Evolutionary conservation across 164 flowering plant genomes (phyloP).

Genomic region (Taxillus chinensis): DNA sequence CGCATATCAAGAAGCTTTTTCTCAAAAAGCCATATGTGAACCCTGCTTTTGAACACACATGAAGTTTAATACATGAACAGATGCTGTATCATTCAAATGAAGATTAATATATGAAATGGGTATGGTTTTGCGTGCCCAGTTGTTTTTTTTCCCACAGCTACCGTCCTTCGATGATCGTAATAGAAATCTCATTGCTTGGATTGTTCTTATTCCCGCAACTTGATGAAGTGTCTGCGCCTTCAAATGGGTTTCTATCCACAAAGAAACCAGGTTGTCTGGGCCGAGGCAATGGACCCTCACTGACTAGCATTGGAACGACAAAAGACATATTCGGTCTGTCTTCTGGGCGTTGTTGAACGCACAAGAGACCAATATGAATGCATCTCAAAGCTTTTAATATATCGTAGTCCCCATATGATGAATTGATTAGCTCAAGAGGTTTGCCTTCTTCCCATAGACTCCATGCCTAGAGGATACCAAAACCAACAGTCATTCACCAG

Average conservation of each 20-base stretch:
- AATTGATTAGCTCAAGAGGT: conserved; percentile 16
- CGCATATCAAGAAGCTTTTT: too few species aligned
- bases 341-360: conserved; percentile 20
- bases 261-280: conserved; percentile 19
- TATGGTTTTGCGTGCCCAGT: too few species aligned
- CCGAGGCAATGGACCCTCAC: conserved; percentile 14
- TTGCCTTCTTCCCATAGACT: conserved; percentile 22
- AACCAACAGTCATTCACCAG: too few species aligned
- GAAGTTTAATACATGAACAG: too few species aligned
- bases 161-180: conserved; percentile 12
- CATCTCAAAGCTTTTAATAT: conserved; percentile 18
- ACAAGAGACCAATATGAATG: conserved; percentile 25
- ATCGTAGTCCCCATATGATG: not conserved
- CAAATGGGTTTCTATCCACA: conserved; percentile 3
- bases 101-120: too few species aligned
- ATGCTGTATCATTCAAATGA: conserved; percentile 10
- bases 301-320: conserved; percentile 21
- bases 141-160: not conserved
- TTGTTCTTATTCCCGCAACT: not conserved
- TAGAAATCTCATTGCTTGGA: conserved; percentile 12
- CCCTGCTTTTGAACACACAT: too few species aligned
- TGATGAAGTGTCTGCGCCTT: conserved; percentile 4
- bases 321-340: conserved; percentile 25
- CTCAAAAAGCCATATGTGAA: too few species aligned
- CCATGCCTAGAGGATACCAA: conserved; percentile 19